A percentile compares a stretch with the other conserved stretches of the same genome.
phyloP scores from a whole-genome alignment of 352 stramenopile species.

The Phytophthora megakarya region DNA sequence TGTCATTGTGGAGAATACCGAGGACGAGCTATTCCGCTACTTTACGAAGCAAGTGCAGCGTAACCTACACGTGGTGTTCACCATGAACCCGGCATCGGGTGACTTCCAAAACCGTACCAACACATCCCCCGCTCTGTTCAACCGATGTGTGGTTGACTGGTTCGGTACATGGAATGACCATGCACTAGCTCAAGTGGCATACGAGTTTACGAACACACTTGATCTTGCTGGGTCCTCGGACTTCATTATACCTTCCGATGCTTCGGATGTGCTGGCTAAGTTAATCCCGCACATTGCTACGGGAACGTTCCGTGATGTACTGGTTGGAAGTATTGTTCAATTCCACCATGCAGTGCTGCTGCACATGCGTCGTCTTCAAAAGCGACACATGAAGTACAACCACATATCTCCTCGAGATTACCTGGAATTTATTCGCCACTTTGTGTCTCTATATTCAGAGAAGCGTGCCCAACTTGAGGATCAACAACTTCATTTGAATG shows the following conservation, averaged over 20 bases:
- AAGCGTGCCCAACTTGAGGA: constrained; percentile 93
- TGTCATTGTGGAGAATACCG: constrained; percentile 92
- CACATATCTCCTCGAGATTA: constrained; percentile 93
- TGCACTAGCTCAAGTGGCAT: constrained; percentile 98
- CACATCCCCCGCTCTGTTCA: constrained; percentile 99
- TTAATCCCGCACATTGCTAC: constrained; percentile 77
- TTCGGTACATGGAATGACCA: constrained; percentile 99
- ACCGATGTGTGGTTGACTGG: constrained; percentile 99
- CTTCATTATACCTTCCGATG: constrained; percentile 57
- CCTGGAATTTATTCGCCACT: constrained; percentile 93
- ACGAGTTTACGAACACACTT: constrained; percentile 96
- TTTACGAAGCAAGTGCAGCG: constrained; percentile 98
- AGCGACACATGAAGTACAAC: constrained; percentile 88
- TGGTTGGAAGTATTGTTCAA: constrained; percentile 87
- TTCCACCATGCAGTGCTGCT: constrained; percentile 87
- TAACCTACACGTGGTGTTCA: constrained; percentile 99
- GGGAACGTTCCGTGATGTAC: constrained; percentile 73
- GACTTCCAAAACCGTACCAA: constrained; percentile 97
- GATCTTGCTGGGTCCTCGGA: constrained; percentile 93
- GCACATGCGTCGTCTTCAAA: constrained; percentile 86
- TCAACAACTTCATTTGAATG: constrained; percentile 98
- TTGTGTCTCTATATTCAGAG: constrained; percentile 90
- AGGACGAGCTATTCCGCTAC: constrained; percentile 95
- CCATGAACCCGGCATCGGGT: constrained; percentile 99
- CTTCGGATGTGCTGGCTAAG: constrained; percentile 52